These are phyloP conservation scores for Lupinus albus DNA, from an alignment of 306 rosid species.

Conservation along the genomic window DNA sequence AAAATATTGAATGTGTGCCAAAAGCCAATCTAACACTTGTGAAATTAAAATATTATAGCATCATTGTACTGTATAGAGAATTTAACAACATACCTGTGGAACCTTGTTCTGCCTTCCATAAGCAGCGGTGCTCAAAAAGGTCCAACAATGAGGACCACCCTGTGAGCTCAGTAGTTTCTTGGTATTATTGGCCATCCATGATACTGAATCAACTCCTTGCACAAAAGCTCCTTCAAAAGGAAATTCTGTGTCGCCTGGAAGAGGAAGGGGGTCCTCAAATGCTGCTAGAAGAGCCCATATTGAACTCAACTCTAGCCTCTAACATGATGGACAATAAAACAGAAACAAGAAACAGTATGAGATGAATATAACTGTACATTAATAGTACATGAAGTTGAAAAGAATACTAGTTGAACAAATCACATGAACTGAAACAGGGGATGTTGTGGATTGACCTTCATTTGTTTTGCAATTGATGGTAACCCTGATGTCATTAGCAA, in stretches of 20 bases:
- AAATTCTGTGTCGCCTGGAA: conserved; percentile 47
- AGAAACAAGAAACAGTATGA: conserved; percentile 33
- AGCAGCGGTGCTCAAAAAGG: conserved; percentile 70
- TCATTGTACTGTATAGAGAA: neutral
- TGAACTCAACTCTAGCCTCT: conserved; percentile 92
- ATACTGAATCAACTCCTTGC: conserved; percentile 78
- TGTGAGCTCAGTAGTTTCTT: conserved; percentile 59
- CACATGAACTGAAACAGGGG: conserved; percentile 35
- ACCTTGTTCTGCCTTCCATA: conserved; percentile 86
- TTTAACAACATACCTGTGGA: conserved; percentile 74
- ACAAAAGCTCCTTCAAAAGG: conserved; percentile 97
- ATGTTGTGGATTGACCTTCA: conserved; percentile 64
- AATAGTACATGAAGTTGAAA: conserved; percentile 21
- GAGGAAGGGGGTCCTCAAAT: conserved; percentile 84
- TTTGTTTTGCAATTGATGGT: conserved; percentile 77
- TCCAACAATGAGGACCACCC: conserved; percentile 85
- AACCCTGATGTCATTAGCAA: conserved; percentile 85
- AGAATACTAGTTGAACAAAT: neutral
- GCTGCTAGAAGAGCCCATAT: conserved; percentile 98
- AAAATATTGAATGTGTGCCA: neutral
- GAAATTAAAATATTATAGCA: neutral
- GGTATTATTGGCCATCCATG: conserved; percentile 94
- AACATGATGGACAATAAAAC: conserved; percentile 39
- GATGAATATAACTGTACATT: conserved; percentile 17
- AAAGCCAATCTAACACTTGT: conserved; percentile 19